Evolutionary conservation across 306 rosid species (phyloP).

Genomic region (Gleditsia sinensis): DNA sequence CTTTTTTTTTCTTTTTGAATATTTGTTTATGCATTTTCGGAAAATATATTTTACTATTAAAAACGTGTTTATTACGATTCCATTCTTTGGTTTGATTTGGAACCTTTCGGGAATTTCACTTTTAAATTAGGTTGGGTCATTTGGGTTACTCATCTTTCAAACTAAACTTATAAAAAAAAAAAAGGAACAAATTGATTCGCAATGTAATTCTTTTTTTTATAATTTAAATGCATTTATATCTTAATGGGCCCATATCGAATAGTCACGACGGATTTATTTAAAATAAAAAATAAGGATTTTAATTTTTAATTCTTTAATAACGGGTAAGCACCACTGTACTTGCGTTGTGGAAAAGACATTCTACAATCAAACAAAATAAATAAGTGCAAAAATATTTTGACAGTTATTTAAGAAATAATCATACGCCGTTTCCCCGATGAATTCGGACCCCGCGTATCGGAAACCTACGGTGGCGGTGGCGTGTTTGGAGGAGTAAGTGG

Average conservation of each 20-base stretch:
- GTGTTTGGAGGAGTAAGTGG: constrained; percentile 7
- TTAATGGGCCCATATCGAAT: not conserved
- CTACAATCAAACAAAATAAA: too few species aligned
- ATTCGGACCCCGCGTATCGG: not conserved
- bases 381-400: too few species aligned
- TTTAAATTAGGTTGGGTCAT: too few species aligned
- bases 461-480: not conserved
- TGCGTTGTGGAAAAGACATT: not conserved
- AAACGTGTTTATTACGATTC: not conserved
- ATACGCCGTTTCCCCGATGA: not conserved
- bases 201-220: too few species aligned
- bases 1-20: too few species aligned
- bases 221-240: too few species aligned
- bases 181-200: not conserved
- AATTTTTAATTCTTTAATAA: not conserved
- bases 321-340: not conserved
- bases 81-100: not conserved
- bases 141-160: too few species aligned
- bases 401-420: too few species aligned
- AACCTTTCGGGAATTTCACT: not conserved
- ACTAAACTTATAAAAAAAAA: too few species aligned
- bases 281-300: not conserved
- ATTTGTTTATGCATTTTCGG: not conserved
- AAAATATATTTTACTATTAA: too few species aligned
- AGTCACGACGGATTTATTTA: too few species aligned